Evolutionary conservation across 148 eudicot species (phyloP).

Genomic region (Cornus suecica): DNA sequence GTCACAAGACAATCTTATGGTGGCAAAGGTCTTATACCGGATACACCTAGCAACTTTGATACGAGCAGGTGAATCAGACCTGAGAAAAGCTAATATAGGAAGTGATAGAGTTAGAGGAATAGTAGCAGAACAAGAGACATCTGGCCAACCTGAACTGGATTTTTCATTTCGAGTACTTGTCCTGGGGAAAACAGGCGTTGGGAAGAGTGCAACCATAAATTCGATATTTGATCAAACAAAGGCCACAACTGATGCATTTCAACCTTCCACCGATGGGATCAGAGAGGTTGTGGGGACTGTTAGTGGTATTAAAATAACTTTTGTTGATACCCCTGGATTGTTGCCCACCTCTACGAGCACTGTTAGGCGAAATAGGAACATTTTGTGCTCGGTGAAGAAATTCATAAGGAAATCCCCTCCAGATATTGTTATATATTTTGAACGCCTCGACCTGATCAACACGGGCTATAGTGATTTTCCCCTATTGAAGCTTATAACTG

Average conservation of each 20-base stretch:
- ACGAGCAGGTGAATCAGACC: slow-evolving; percentile 74
- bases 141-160: slow-evolving; percentile 55
- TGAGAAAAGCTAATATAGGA: slow-evolving; percentile 66
- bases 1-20: slow-evolving; percentile 63
- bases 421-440: slow-evolving; percentile 81
- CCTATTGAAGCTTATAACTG: slow-evolving; percentile 73
- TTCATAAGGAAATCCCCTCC: slow-evolving; percentile 67
- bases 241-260: slow-evolving; percentile 72
- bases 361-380: slow-evolving; percentile 60
- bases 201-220: slow-evolving; percentile 95
- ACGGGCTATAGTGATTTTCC: slow-evolving; percentile 67
- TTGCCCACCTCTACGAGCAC: slow-evolving; percentile 55
- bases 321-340: slow-evolving; percentile 94
- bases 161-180: slow-evolving; percentile 70
- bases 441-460: slow-evolving; percentile 78
- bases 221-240: slow-evolving; percentile 74
- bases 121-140: slow-evolving; percentile 66
- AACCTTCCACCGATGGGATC: slow-evolving; percentile 67
- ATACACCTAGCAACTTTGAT: slow-evolving; percentile 84
- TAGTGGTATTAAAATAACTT: slow-evolving; percentile 69
- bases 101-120: slow-evolving; percentile 60
- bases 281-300: slow-evolving; percentile 67
- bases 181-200: slow-evolving; percentile 89
- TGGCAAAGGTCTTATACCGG: slow-evolving; percentile 84
- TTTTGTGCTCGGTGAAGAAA: slow-evolving; percentile 65